Percentiles rank a stretch among this genome's conserved stretches.
These are phyloP conservation scores for Albatrellus ellisii DNA, from an alignment of 768 basidiomycete species.

Conservation along the genomic window DNA sequence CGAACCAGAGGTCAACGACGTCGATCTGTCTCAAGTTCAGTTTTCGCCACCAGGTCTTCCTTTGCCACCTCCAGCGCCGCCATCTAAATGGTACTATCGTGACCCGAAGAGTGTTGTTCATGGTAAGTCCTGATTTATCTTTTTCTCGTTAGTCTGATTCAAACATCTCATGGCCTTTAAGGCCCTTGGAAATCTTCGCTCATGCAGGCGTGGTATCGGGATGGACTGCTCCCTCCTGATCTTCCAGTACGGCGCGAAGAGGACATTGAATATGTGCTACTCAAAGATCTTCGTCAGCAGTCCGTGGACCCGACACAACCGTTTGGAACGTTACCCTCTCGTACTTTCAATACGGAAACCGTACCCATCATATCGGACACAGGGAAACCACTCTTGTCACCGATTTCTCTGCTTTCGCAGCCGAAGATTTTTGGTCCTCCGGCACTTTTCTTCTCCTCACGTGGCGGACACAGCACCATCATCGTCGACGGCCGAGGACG, in stretches of 20 bases:
- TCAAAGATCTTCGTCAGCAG: constrained; percentile 67
- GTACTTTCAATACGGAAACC: constrained; percentile 16
- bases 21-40: constrained; percentile 45
- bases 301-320: constrained; percentile 74
- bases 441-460: constrained; percentile 74
- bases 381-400: constrained; percentile 46
- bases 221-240: constrained; percentile 70
- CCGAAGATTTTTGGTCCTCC: constrained; percentile 80
- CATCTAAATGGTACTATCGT: constrained; percentile 71
- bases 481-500: constrained; percentile 81
- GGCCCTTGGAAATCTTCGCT: constrained; percentile 82
- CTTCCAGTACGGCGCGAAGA: constrained; percentile 72
- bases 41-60: constrained; percentile 75
- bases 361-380: constrained; percentile 21
- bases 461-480: constrained; percentile 82
- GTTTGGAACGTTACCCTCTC: constrained; percentile 36
- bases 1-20: constrained; percentile 41
- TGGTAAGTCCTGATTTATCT: constrained; percentile 43
- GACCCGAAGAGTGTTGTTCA: constrained; percentile 74
- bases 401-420: constrained; percentile 67
- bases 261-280: constrained; percentile 49
- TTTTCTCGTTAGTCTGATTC: too few relatives aligned
- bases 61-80: constrained; percentile 50
- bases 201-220: constrained; percentile 86
- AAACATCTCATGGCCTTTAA: constrained; percentile 17